A percentile compares a stretch with the other conserved stretches of the same genome.
phyloP scores from a whole-genome alignment of 108 stramenopile genomes.

The Cyclotella atomus region DNA sequence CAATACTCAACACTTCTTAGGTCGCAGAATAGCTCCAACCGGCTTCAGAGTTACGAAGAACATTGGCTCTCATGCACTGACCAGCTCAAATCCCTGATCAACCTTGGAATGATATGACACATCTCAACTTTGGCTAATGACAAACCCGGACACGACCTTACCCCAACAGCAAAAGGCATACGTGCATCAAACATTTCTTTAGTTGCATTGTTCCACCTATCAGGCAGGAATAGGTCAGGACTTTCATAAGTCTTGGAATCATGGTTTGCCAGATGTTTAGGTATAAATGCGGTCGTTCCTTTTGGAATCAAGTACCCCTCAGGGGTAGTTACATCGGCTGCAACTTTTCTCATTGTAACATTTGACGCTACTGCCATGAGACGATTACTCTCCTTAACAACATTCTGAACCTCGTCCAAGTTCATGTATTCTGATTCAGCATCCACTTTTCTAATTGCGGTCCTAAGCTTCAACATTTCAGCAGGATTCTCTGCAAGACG shows the following conservation, averaged over 20 bases:
- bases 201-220: background rate
- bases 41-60: background rate
- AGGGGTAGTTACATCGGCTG: background rate
- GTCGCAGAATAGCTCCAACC: background rate
- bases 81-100: background rate
- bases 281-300: background rate
- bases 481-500: background rate
- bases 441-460: background rate
- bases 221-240: background rate
- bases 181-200: background rate
- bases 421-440: background rate
- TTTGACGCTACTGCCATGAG: background rate
- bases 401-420: background rate
- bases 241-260: background rate
- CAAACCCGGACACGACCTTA: background rate
- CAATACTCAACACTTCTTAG: background rate
- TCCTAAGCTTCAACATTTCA: background rate
- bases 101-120: background rate
- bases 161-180: background rate
- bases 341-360: background rate
- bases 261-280: background rate
- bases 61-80: background rate
- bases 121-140: background rate
- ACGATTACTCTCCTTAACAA: background rate
- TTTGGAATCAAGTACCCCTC: background rate